A percentile compares a stretch with the other conserved stretches of the same genome.
These are phyloP conservation scores for Powellomyces hirtus DNA, from an alignment of 192 early-diverging fungal species.

Conservation along the genomic window DNA sequence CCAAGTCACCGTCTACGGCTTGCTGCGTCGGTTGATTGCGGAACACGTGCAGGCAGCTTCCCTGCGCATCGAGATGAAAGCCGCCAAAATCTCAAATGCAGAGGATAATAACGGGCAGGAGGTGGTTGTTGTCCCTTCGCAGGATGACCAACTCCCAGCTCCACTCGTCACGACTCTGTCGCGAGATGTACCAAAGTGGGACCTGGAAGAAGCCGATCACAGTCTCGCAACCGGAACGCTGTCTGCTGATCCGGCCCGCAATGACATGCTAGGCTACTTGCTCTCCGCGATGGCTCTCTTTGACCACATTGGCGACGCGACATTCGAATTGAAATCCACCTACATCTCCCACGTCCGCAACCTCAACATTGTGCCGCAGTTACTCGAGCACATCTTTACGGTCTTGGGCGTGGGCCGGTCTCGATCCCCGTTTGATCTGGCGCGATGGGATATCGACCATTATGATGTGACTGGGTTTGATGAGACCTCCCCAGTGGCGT, in stretches of 20 bases:
- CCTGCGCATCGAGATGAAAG: conserved; percentile 38
- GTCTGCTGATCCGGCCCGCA: not conserved
- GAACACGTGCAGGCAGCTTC: conserved; percentile 36
- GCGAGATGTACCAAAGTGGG: not conserved
- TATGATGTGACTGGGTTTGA: conserved; percentile 51
- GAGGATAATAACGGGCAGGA: conserved; percentile 12
- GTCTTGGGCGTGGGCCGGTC: conserved; percentile 62
- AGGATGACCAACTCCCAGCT: conserved; percentile 6
- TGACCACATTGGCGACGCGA: conserved; percentile 73
- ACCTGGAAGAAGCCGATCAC: not conserved
- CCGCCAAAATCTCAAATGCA: conserved; percentile 1
- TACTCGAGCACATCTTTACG: conserved; percentile 64
- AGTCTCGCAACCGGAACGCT: not conserved
- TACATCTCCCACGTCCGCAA: conserved; percentile 60
- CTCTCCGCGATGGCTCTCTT: conserved; percentile 72
- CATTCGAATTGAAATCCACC: conserved; percentile 38
- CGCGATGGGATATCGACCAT: conserved; percentile 64
- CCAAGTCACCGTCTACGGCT: conserved; percentile 29
- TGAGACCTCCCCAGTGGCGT: conserved; percentile 42
- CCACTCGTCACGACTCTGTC: not conserved
- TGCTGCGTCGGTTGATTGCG: conserved; percentile 32
- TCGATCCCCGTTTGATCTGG: conserved; percentile 59
- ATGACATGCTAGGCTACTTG: conserved; percentile 56
- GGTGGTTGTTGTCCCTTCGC: conserved; percentile 1
- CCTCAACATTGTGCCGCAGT: conserved; percentile 43